Evolutionary conservation across 805 yeast species (phyloP), one percentile per base, ranked within the genome.

Genomic region (Pichia nakasei): DNA sequence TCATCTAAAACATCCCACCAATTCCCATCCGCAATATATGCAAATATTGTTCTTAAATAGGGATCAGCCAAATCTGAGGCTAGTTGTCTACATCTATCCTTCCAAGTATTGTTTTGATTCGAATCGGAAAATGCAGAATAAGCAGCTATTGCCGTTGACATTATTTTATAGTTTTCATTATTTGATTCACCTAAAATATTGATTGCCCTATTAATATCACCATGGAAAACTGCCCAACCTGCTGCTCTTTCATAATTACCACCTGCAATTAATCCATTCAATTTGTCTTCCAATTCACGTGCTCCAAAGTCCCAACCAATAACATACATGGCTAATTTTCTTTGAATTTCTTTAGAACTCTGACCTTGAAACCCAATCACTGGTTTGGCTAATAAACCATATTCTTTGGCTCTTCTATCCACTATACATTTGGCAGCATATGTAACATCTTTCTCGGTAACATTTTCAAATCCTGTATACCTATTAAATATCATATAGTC

Each of bases 1-100:
- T 91, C 97, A 57, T 87, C 95, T 42, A 91, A 68, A 2, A 91
- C 95, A 56, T 87, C 97, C 81, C 91, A 82, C 97, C 97, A 91
- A 51, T 89, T 93, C 38, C 86, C 84, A 57, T 91, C 96, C 0
- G 96, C 88, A 43, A 91, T 82, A 53, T 80, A 91, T 0, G 96
- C 96, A 68, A 91, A 91, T 1, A 91, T 85, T 0, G 95, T 96
- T 37, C 97, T 67, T 47, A 91, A 64, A 58, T 91, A 91, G 0
- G 97, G 96, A 56, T 85, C 82, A 12, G 83, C 91, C 45, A 91
- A 68, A 52, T 87, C 96, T n/a, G 84, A 75, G 0, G 97, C 85
- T 72, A 91, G 75, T 46, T 73, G 73, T 43, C 96, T 78, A 59
- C 97, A 91, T 59, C 87, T 96, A 44, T 87, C 95, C 54, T 86